These are phyloP conservation scores for Aspergillus sp. DNA, from an alignment of 2,329 filamentous ascomycete species.

Conservation along the genomic window DNA sequence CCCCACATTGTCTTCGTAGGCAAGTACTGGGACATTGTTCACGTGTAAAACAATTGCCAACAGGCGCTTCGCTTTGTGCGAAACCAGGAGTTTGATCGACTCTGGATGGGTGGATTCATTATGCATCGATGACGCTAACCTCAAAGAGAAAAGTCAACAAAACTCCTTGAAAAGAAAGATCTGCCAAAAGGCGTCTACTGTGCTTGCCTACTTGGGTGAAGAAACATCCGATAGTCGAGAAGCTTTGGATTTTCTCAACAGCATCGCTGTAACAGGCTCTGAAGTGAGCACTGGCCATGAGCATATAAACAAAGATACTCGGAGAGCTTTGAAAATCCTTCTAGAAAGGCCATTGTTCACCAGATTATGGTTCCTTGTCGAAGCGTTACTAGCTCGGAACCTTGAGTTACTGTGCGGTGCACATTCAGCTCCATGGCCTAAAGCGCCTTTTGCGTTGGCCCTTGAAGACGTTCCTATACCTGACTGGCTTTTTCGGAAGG, in stretches of 20 bases:
- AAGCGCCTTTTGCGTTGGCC: background rate
- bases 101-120: constrained; percentile 9
- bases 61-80: background rate
- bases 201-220: constrained; percentile 8
- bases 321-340: background rate
- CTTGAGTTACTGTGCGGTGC: constrained; percentile 3
- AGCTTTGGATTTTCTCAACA: background rate
- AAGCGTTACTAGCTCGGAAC: background rate
- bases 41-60: background rate
- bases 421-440: constrained; percentile 3
- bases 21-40: constrained; percentile 4
- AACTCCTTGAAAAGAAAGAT: background rate
- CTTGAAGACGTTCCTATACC: background rate
- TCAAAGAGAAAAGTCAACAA: background rate
- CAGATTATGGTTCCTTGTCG: background rate
- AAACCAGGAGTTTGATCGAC: background rate
- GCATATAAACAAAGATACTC: background rate
- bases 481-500: background rate
- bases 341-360: constrained; percentile 1
- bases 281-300: background rate
- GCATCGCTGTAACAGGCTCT: background rate
- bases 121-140: background rate
- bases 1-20: constrained; percentile 6
- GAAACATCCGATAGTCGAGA: background rate
- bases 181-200: constrained; percentile 2